These are phyloP conservation scores for Baeospora myosura DNA, from an alignment of 1,284 basidiomycete genomes.

Conservation along the genomic window DNA sequence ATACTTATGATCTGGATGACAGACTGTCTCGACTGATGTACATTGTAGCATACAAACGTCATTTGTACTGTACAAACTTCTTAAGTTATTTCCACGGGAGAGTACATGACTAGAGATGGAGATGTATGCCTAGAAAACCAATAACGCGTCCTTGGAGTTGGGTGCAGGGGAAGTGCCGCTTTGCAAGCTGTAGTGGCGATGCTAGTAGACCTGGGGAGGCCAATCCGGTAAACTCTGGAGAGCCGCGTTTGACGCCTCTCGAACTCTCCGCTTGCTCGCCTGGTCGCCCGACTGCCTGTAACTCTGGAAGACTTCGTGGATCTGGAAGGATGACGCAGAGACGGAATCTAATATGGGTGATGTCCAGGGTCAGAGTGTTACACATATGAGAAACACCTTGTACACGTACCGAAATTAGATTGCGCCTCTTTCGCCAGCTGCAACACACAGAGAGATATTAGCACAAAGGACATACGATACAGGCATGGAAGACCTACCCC, in stretches of 20 bases:
- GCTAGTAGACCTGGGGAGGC: slow-evolving; percentile 30
- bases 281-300: slow-evolving; percentile 53
- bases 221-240: slow-evolving; percentile 49
- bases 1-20: not conserved
- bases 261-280: slow-evolving; percentile 49
- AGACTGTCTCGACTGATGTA: not conserved
- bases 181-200: no score
- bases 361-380: not conserved
- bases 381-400: not conserved
- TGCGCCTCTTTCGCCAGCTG: slow-evolving; percentile 48
- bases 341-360: slow-evolving; percentile 35
- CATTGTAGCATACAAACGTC: not conserved
- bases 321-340: slow-evolving; percentile 49
- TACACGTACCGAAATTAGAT: slow-evolving; percentile 37
- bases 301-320: slow-evolving; percentile 48
- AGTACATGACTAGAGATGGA: not conserved
- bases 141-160: not conserved
- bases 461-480: not conserved
- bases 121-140: not conserved
- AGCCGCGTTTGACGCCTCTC: slow-evolving; percentile 56
- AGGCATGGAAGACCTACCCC: slow-evolving; percentile 29
- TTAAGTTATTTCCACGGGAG: not conserved
- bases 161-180: no score
- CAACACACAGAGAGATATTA: slow-evolving; percentile 6
- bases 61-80: not conserved